Evolutionary conservation across 495 filamentous ascomycete genomes (phyloP).

Genomic region (Podospora didyma): DNA sequence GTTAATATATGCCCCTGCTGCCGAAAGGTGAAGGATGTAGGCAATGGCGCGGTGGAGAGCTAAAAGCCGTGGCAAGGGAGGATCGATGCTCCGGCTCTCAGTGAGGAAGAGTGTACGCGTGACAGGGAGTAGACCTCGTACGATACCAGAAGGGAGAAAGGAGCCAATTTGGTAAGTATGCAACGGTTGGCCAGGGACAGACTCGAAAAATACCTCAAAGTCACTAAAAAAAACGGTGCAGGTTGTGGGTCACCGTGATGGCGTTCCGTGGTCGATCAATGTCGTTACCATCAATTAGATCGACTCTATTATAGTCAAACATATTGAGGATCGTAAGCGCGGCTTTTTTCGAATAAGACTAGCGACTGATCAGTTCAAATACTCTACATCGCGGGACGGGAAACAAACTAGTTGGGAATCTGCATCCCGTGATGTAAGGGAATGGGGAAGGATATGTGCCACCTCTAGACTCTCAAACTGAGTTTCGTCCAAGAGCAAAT

Average conservation of each 20-base stretch:
- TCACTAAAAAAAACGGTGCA: constrained; percentile 20
- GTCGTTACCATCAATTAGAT: constrained; percentile 20
- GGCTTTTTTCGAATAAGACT: constrained; percentile 15
- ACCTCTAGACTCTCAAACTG: constrained; percentile 19
- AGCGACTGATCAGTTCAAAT: constrained; percentile 1
- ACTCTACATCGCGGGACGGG: not conserved
- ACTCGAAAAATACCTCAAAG: constrained; percentile 24
- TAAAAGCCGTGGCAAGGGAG: constrained; percentile 28
- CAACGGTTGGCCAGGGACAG: constrained; percentile 9
- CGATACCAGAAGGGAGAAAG: constrained; percentile 7
- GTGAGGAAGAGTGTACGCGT: constrained; percentile 24
- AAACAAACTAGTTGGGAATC: constrained; percentile 5
- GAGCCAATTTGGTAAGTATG: constrained; percentile 23
- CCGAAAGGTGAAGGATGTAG: constrained; percentile 33
- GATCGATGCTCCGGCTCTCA: constrained; percentile 24
- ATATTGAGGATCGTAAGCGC: constrained; percentile 23
- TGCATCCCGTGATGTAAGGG: constrained; percentile 15
- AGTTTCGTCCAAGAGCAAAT: constrained; percentile 12
- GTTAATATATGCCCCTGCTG: constrained; percentile 29
- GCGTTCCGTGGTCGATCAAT: constrained; percentile 24
- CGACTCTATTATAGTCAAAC: constrained; percentile 18
- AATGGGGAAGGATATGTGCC: constrained; percentile 27
- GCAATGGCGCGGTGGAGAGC: constrained; percentile 31
- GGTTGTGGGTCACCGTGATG: constrained; percentile 17
- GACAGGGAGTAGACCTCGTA: constrained; percentile 12